These are phyloP conservation scores for Rubus parviflorus DNA, from an alignment of 306 rosid genomes.

Conservation along the genomic window DNA sequence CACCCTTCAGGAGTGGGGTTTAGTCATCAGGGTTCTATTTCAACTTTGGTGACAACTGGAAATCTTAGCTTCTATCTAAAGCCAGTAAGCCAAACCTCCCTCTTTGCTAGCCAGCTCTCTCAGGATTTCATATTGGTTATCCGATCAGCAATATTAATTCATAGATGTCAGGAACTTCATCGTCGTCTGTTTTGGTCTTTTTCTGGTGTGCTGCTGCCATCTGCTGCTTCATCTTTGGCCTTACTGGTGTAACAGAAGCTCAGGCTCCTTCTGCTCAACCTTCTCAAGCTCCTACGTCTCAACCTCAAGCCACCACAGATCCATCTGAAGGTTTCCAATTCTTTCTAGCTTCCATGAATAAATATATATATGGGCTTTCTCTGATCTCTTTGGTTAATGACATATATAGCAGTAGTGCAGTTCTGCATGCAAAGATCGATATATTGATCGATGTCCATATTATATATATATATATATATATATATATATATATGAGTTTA, in stretches of 20 bases:
- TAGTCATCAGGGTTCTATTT: background rate
- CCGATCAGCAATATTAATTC: too few relatives aligned
- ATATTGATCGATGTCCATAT: too few relatives aligned
- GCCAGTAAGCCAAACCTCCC: background rate
- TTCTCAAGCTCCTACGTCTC: conserved; percentile 21
- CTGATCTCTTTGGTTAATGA: too few relatives aligned
- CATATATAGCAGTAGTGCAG: too few relatives aligned
- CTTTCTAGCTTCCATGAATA: background rate
- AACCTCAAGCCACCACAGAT: conserved; percentile 37
- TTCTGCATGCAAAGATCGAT: too few relatives aligned
- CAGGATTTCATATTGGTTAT: background rate
- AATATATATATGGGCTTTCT: too few relatives aligned
- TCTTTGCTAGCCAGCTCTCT: background rate
- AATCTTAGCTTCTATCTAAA: background rate
- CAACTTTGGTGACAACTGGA: background rate
- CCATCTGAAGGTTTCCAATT: conserved; percentile 53
- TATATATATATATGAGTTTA: too few relatives aligned
- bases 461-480: too few relatives aligned
- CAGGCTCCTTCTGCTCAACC: background rate
- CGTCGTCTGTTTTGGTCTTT: background rate
- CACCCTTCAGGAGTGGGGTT: background rate
- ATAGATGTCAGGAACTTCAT: background rate
- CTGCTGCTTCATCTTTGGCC: conserved; percentile 3
- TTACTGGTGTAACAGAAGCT: background rate
- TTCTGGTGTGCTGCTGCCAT: background rate